Evolutionary conservation across 2,329 filamentous ascomycete species (phyloP), one percentile per base, ranked within the genome.

Genomic region (Xylariales sp.): DNA sequence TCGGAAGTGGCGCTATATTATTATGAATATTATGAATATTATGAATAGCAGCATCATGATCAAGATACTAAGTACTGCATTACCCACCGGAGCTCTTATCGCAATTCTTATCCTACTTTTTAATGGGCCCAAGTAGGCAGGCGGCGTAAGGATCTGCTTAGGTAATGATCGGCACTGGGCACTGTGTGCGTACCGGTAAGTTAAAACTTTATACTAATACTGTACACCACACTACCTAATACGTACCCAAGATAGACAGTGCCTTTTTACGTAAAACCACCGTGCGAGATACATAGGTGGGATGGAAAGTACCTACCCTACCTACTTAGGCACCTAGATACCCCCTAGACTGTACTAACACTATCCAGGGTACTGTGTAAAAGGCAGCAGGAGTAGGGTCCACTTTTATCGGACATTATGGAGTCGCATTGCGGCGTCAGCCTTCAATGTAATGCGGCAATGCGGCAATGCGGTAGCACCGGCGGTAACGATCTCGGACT

Each of bases 381-480:
- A 16, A 5, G 7, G 12, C 6, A 5, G 28, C n/a, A 28, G 54
- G 39, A 28, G 6, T 23, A 30, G 46, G 8, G 46, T 12, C 46
- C 46, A 49, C 46, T 49, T 49, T 49, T 10, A 49, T 28, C 46
- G 46, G 18, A 49, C 18, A 49, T 32, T 56, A 43, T 46, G 23
- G 18, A 18, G 39, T 56, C 3, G 54, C 45, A 46, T 56, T 45
- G 54, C 9, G 39, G 54, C 39, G 54, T 56, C 54, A 56, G 54
- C 39, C 54, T 45, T 43, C 8, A 39, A 56, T 56, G 53, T 41
- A 56, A 56, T 55, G 34, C 23, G 23, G 23, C n/a, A 5, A 34
- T 34, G 32, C n/a, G 39, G 50, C 9, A 36, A 23, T 39, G 6
- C 18, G 28, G 34, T 28, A 16, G 53, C 53, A 39, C n/a, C 30